Evolutionary conservation across 2,329 filamentous ascomycete species (phyloP).

Genomic region (Exophiala sideris): DNA sequence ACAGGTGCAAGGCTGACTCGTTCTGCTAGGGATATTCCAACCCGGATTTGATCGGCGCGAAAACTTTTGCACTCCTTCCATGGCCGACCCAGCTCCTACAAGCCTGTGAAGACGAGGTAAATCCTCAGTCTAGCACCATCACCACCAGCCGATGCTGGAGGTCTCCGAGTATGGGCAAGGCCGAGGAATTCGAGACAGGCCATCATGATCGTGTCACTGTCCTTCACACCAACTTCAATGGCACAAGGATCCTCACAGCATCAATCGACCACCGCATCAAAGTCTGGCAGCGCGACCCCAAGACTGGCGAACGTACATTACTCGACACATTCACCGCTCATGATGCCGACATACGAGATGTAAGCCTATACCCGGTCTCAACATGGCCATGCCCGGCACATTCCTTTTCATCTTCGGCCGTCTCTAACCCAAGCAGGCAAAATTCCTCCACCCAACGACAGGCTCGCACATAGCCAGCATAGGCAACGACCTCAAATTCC

Average conservation of each 20-base stretch:
- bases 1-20: neutral
- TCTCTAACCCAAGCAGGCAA: too few species aligned
- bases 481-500: constrained; percentile 83
- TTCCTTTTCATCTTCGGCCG: too few species aligned
- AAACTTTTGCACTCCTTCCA: neutral
- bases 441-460: constrained; percentile 88
- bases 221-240: constrained; percentile 87
- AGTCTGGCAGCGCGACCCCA: constrained; percentile 78
- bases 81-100: neutral
- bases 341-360: constrained; percentile 84
- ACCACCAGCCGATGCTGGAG: neutral
- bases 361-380: too few species aligned
- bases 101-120: neutral
- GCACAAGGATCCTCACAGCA: constrained; percentile 84
- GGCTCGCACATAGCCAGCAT: constrained; percentile 87
- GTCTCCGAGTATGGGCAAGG: constrained; percentile 11
- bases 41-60: neutral
- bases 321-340: constrained; percentile 83
- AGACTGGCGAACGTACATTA: constrained; percentile 71
- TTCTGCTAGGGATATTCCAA: too few species aligned
- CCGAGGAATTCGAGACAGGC: constrained; percentile 43
- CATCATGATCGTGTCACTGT: constrained; percentile 69
- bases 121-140: neutral
- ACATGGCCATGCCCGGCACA: too few species aligned
- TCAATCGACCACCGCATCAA: constrained; percentile 91